A percentile compares a stretch with the other conserved stretches of the same genome.
Evolutionary conservation across 495 filamentous ascomycete genomes (phyloP).

Genomic region (Aspergillus asperescens): DNA sequence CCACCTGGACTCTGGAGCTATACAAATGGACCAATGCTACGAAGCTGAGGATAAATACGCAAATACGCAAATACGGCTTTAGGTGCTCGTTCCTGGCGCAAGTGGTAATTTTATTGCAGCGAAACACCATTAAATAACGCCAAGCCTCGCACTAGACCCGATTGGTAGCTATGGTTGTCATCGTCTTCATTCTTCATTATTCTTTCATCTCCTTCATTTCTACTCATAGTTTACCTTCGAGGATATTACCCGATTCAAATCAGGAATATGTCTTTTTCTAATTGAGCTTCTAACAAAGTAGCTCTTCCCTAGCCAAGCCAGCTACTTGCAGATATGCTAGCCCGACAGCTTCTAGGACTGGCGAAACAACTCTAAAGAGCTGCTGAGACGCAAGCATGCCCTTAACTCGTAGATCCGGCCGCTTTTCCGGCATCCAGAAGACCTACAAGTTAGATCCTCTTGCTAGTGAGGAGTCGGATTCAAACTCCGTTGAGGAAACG

Average conservation of each 20-base stretch:
- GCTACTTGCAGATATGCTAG: background rate
- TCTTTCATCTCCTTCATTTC: background rate
- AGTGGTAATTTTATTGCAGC: no score
- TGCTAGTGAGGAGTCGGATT: slow-evolving; percentile 29
- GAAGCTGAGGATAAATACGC: background rate
- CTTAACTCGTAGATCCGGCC: slow-evolving; percentile 35
- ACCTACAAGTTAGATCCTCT: slow-evolving; percentile 38
- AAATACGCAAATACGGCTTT: background rate
- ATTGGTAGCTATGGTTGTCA: background rate
- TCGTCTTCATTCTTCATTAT: background rate
- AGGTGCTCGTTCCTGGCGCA: background rate
- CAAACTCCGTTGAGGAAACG: background rate
- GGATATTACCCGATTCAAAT: background rate
- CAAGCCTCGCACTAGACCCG: slow-evolving; percentile 4
- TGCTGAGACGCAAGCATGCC: slow-evolving; percentile 19
- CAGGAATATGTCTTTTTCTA: background rate
- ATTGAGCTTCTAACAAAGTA: background rate
- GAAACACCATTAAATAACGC: background rate
- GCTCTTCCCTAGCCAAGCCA: background rate
- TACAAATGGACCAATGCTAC: background rate
- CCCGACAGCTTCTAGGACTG: background rate
- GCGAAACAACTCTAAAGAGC: background rate
- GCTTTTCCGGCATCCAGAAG: slow-evolving; percentile 26
- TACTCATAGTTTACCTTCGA: background rate
- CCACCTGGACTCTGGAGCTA: background rate